Conservation (phyloP, 345 rosid species). For the Salix koriyanagi region DNA sequence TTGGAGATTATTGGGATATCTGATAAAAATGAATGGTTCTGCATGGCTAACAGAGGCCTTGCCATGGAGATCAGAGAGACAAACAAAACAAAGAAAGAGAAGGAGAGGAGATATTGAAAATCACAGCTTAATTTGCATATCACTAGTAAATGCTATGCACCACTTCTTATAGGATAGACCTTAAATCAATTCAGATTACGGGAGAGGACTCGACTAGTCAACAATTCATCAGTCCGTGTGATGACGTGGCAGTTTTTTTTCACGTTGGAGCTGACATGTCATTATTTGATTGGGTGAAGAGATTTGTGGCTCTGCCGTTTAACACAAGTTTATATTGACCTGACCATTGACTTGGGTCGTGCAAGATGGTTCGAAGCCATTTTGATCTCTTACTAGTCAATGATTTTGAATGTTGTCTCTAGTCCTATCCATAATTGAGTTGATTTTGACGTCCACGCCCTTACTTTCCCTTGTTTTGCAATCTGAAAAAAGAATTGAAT, state of each 20-base stretch:
- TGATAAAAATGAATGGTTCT: constrained; percentile 1
- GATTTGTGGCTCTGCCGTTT: neutral
- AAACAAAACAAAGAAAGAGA: neutral
- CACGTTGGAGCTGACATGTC: neutral
- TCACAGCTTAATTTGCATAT: neutral
- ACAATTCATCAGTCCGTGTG: neutral
- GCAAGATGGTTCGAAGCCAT: neutral
- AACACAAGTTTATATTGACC: neutral
- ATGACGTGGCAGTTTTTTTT: neutral
- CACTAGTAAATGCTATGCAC: neutral
- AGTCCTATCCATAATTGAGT: neutral
- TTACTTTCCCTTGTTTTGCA: constrained; percentile 34
- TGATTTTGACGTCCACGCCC: neutral
- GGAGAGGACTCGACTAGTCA: neutral
- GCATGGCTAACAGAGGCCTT: constrained; percentile 13
- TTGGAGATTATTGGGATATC: neutral
- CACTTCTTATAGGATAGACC: too few species aligned
- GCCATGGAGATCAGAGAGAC: constrained; percentile 6
- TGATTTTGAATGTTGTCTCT: neutral
- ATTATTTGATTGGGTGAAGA: neutral
- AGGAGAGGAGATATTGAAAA: neutral
- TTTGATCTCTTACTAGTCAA: neutral
- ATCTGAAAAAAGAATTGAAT: constrained; percentile 25
- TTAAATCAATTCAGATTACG: too few species aligned
- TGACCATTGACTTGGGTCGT: neutral